phyloP scores from a whole-genome alignment of 1,139 yeast species.

The Keqinozyma sinolaborantium region DNA sequence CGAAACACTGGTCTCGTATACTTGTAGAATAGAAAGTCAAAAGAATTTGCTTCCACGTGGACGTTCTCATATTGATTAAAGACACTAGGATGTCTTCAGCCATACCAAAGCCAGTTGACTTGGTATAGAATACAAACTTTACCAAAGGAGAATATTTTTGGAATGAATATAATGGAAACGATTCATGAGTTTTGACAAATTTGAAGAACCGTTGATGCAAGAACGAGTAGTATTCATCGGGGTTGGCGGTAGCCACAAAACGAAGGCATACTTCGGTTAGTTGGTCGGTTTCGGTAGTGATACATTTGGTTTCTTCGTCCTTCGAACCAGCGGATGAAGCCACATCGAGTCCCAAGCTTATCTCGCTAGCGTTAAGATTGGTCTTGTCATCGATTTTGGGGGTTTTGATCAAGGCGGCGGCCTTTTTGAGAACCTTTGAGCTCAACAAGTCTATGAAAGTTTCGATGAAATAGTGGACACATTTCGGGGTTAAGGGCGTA shows the following conservation, averaged over 20 bases:
- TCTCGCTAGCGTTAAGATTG: background rate
- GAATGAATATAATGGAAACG: slow-evolving; percentile 38
- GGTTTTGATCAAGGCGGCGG: slow-evolving; percentile 14
- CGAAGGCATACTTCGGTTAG: slow-evolving; percentile 24
- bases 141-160: slow-evolving; percentile 48
- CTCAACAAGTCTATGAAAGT: slow-evolving; percentile 19
- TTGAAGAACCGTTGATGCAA: slow-evolving; percentile 33
- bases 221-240: slow-evolving; percentile 44
- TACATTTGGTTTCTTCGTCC: background rate
- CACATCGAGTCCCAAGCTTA: background rate
- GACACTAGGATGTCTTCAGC: slow-evolving; percentile 37
- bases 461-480: slow-evolving; percentile 15
- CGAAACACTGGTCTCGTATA: slow-evolving; percentile 51
- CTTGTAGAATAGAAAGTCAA: slow-evolving; percentile 49
- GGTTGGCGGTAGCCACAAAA: slow-evolving; percentile 55
- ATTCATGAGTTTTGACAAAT: slow-evolving; percentile 31
- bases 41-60: slow-evolving; percentile 52
- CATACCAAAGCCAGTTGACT: slow-evolving; percentile 30
- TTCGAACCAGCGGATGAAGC: background rate
- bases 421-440: slow-evolving; percentile 18
- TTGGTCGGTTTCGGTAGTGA: slow-evolving; percentile 10
- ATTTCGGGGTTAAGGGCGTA: slow-evolving; percentile 11
- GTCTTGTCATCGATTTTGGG: background rate
- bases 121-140: slow-evolving; percentile 45
- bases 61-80: slow-evolving; percentile 41